Base-by-base conservation (phyloP, 306 rosid species). In the Glycine soja region DNA sequence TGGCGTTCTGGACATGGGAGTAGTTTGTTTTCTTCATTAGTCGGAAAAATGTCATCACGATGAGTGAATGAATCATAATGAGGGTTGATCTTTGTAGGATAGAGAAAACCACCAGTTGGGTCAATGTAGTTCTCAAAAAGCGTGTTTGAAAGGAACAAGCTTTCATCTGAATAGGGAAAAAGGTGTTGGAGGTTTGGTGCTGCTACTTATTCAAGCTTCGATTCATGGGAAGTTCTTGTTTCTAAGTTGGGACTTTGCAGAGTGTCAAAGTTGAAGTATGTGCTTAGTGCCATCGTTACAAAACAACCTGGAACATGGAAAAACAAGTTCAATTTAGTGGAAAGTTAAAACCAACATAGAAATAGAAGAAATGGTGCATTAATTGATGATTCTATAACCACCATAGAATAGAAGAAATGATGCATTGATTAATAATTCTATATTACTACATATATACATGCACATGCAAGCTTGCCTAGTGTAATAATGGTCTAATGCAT, bases 1-100 rank as follows among this genome's bases (percentile, higher is more conserved):
- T 86, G 88, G 65, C 91, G 88, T 75, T 88, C 86, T 2, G 75
- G 68, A 52, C 30, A 75, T 11, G 76, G 74, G 43, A 42, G 70
- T 32, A 24, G 30, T 24, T 24, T 10, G 5, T 64, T 65, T 1
- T 24, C 30, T 24, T 64, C 70, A 34, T 38, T 24, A 7, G 64
- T 69, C 53, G 80, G 78, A 38, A 66, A 3, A 1, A 62, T 70
- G 1, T 24, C 30, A 24, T 76, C 70, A 24, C 1, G 30, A 24
- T 24, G 30, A 24, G 30, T 24, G 30, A 24, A 24, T 24, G 30
- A 24, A 65, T 71, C 70, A 65, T 77, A 38, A 8, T 10, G 15
- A 16, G 30, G 56, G 8, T 15, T 24, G 30, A 77, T 24, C 30
- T 24, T 51, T 0, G 84, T 18, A 56, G 83, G 38, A 80, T 24